Conservation (phyloP, 441 rosid species). For the Mallotus japonicus region DNA sequence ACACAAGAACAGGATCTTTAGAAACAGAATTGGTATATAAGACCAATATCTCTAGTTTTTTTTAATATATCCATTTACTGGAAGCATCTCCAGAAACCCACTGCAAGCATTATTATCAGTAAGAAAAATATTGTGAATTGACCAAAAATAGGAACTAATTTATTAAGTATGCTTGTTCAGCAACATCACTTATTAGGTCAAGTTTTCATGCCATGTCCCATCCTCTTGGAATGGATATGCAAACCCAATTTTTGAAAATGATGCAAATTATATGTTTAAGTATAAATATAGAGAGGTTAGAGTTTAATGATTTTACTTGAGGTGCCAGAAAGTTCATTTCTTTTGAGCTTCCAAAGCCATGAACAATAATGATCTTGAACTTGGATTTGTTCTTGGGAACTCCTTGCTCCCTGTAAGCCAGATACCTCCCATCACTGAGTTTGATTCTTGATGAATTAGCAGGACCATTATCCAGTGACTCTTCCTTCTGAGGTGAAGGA, state of each 20-base stretch:
- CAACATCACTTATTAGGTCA: neutral
- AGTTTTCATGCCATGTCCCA: too few relatives aligned
- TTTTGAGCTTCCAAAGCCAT: slow-evolving; percentile 93
- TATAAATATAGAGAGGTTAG: neutral
- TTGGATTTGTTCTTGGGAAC: slow-evolving; percentile 55
- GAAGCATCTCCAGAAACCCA: too few relatives aligned
- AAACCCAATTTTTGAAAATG: too few relatives aligned
- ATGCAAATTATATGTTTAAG: too few relatives aligned
- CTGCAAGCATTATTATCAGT: too few relatives aligned
- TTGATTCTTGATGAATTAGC: slow-evolving; percentile 46
- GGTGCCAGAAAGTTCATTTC: slow-evolving; percentile 70
- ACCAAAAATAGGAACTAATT: too few relatives aligned
- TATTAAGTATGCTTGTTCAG: too few relatives aligned
- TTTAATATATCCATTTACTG: too few relatives aligned
- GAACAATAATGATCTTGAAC: slow-evolving; percentile 62
- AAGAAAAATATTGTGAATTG: too few relatives aligned
- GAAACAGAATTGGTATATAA: slow-evolving; percentile 4
- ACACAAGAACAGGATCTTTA: slow-evolving; percentile 1
- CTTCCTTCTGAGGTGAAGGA: slow-evolving; percentile 23
- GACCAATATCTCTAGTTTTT: neutral
- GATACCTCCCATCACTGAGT: slow-evolving; percentile 70
- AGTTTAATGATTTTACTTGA: slow-evolving; percentile 41
- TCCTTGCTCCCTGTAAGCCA: slow-evolving; percentile 72
- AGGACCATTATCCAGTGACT: slow-evolving; percentile 30
- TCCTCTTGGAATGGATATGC: too few relatives aligned